Base-by-base conservation (phyloP, 2,329 filamentous ascomycete genomes). In the Fusarium paranaense region DNA sequence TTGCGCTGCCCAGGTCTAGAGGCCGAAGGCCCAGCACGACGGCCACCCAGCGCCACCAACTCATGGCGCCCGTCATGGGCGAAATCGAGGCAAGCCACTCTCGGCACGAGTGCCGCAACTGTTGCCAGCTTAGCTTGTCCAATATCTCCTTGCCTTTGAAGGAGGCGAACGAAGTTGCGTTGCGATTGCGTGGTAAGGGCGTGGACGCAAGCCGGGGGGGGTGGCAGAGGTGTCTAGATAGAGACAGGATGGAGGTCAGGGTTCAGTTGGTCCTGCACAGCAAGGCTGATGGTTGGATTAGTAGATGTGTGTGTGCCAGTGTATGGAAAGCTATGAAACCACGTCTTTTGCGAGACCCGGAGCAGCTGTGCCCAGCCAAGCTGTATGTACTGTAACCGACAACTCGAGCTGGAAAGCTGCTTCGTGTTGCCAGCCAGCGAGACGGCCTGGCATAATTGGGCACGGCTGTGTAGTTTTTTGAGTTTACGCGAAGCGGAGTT, bases 401-500 rank as follows among this genome's bases (percentile, higher is more conserved):
- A 57, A 20, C 22, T 25, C 20, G 25, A 63, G 47, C 61, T 63
- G 32, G 42, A 33, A 37, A 14, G 35, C 45, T 40, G 61, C 47
- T 33, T 50, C 47, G 47, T 56, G 22, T 54, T 37, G 47, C 61
- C 33, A 63, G 25, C 18, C 25, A 63, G 42, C 25, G 22, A 50
- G 5, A 63, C 63, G 71, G 54, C 35, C 38, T 60, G 71, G 68
- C 64, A 74, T 69, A 35, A 59, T 74, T 54, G 64, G 22, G 67
- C 33, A 54, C 45, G 69, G 72, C 64, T 74, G 69, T 60, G 59
- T 66, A 72, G 40, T 32, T 62, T 72, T 74, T 74, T 74, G 72
- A 74, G 72, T 74, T 74, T 30, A 52, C 59, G 45, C 65, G 58
- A 74, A 74, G 72, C 69, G 72, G 72, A 74, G 71, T 54, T 47